Percentiles rank a stretch among this genome's conserved stretches.
Conservation (phyloP, 2,329 filamentous ascomycete genomes). For the Pseudogymnoascus sp. region DNA sequence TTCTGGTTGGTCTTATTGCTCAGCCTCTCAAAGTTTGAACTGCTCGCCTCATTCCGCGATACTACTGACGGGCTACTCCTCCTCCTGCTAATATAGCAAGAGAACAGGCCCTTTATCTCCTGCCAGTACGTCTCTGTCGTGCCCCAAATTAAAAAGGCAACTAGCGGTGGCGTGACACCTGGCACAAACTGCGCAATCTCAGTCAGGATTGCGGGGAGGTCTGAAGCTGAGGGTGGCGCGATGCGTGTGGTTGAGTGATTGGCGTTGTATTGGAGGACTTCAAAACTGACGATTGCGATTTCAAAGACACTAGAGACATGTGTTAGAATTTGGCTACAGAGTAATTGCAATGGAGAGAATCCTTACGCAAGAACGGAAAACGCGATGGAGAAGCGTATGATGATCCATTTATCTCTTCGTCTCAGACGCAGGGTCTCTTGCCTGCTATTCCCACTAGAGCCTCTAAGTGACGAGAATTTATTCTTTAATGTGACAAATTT, state of each 20-base stretch:
- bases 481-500: slow-evolving; percentile 30
- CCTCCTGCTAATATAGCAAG: background rate
- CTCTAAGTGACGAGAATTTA: background rate
- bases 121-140: slow-evolving; percentile 8
- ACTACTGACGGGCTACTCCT: background rate
- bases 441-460: background rate
- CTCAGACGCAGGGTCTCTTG: background rate
- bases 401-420: slow-evolving; percentile 9
- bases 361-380: background rate
- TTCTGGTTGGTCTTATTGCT: background rate
- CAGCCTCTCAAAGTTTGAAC: background rate
- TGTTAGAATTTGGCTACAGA: background rate
- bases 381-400: slow-evolving; percentile 11
- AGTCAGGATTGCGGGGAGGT: background rate
- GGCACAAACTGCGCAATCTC: slow-evolving; percentile 8
- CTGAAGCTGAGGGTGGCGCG: background rate
- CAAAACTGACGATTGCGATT: slow-evolving; percentile 3
- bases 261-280: slow-evolving; percentile 8
- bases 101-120: background rate
- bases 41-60: background rate
- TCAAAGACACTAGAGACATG: slow-evolving; percentile 6
- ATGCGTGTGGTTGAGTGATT: background rate
- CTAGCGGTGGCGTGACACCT: slow-evolving; percentile 5
- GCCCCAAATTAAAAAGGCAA: slow-evolving; percentile 8
- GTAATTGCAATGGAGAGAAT: background rate